Evolutionary conservation across 2,329 filamentous ascomycete species (phyloP).

Genomic region (Penicillium fuscoglaucum): DNA sequence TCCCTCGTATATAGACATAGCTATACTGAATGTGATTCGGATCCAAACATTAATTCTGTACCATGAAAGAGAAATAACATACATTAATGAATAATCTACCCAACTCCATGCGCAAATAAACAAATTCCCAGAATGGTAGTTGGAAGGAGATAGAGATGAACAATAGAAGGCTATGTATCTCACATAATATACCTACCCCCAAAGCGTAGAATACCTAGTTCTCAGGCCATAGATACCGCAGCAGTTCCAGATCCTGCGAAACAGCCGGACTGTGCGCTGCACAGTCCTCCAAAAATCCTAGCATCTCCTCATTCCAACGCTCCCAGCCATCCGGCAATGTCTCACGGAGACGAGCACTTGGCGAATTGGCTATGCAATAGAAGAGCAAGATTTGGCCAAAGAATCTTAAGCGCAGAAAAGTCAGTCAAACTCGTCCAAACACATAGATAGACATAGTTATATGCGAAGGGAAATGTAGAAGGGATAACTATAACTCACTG

Average conservation of each 20-base stretch:
- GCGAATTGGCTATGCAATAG: conserved; percentile 43
- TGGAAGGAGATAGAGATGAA: neutral
- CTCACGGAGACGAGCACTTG: conserved; percentile 36
- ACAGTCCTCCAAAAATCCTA: conserved; percentile 43
- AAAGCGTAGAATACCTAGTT: conserved; percentile 5
- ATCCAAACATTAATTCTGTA: neutral
- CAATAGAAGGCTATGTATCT: neutral
- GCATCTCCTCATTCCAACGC: conserved; percentile 44
- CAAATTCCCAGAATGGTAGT: neutral
- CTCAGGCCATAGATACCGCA: conserved; percentile 32
- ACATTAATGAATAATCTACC: neutral
- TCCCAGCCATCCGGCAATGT: conserved; percentile 43
- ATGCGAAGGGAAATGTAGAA: too few species aligned
- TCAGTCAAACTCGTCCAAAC: neutral
- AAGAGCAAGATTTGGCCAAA: conserved; percentile 47
- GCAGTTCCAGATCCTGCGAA: conserved; percentile 41
- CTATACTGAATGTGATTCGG: conserved; percentile 1
- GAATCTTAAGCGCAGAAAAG: conserved; percentile 29
- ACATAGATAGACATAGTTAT: neutral
- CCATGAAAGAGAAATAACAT: neutral
- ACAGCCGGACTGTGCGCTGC: conserved; percentile 42
- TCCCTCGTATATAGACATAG: conserved; percentile 6
- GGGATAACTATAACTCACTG: conserved; percentile 32
- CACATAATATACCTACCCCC: neutral
- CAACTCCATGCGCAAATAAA: conserved; percentile 10